Conservation (phyloP, 805 yeast species). For the Cyberlindnera bimundalis region DNA sequence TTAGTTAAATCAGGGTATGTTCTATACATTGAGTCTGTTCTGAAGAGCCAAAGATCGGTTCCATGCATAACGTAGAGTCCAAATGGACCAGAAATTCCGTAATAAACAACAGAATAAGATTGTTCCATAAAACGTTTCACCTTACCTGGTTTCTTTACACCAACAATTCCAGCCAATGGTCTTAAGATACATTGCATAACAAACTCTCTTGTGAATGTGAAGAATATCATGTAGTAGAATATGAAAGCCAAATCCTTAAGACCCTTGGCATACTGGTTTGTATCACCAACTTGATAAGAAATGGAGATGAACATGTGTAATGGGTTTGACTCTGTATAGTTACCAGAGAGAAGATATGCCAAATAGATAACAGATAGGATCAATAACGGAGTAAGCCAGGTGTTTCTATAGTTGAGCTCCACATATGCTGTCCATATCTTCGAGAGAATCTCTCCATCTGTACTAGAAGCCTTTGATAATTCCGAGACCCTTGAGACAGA, state of each 20-base stretch:
- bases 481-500: constrained; percentile 34
- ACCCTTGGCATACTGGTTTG: constrained; percentile 85
- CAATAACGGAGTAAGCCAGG: constrained; percentile 71
- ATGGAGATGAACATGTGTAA: constrained; percentile 61
- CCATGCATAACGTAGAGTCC: constrained; percentile 87
- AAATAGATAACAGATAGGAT: constrained; percentile 40
- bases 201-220: constrained; percentile 90
- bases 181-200: constrained; percentile 75
- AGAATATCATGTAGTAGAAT: constrained; percentile 73
- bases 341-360: constrained; percentile 52
- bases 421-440: constrained; percentile 56
- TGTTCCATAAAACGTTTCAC: constrained; percentile 89
- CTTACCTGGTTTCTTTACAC: constrained; percentile 49
- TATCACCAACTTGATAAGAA: constrained; percentile 59
- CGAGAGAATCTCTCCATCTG: constrained; percentile 50
- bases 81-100: constrained; percentile 74
- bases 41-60: constrained; percentile 85
- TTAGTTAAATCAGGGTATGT: constrained; percentile 81
- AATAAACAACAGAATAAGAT: constrained; percentile 78
- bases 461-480: constrained; percentile 31
- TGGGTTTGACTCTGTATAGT: constrained; percentile 55
- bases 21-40: constrained; percentile 76
- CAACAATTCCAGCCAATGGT: constrained; percentile 61
- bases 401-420: constrained; percentile 53
- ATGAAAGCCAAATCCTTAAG: constrained; percentile 77